phyloP scores from a whole-genome alignment of 106 monocot genomes.

The Vanilla planifolia region DNA sequence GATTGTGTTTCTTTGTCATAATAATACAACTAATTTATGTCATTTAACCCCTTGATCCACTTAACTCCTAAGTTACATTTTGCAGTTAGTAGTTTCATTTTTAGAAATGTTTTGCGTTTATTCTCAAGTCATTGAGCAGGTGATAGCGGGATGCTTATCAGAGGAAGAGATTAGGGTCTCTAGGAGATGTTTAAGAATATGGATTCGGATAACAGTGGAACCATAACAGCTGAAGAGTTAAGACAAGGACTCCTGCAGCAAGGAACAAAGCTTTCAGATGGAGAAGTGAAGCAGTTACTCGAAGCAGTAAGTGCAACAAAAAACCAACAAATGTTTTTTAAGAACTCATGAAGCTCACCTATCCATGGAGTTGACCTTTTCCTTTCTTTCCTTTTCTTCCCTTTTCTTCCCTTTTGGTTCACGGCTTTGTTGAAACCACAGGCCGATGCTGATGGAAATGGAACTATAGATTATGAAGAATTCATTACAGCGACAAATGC shows the following conservation, averaged over 20 bases:
- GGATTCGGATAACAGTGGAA: conserved; percentile 79
- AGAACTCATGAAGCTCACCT: not conserved
- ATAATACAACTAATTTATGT: no score
- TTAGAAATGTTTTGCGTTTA: not conserved
- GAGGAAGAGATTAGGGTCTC: conserved; percentile 63
- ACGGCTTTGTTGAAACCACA: conserved; percentile 5
- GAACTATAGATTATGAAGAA: conserved; percentile 90
- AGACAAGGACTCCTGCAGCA: conserved; percentile 51
- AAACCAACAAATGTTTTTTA: not conserved
- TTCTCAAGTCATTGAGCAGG: conserved; percentile 15
- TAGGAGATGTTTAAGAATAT: conserved; percentile 81
- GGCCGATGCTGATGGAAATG: conserved; percentile 97
- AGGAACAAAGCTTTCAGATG: conserved; percentile 61
- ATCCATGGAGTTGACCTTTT: not conserved
- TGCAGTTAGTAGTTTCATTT: no score
- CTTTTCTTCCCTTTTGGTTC: not conserved
- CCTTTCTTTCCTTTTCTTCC: not conserved
- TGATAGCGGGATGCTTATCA: conserved; percentile 69
- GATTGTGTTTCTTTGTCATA: no score
- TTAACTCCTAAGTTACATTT: no score
- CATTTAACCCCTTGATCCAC: no score
- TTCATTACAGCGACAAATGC: conserved; percentile 93
- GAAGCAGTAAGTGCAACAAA: conserved; percentile 48
- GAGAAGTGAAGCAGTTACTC: conserved; percentile 58
- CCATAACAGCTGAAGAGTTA: conserved; percentile 69